Evolutionary conservation across 768 basidiomycete species (phyloP).

Genomic region (Phaeotremella skinneri): DNA sequence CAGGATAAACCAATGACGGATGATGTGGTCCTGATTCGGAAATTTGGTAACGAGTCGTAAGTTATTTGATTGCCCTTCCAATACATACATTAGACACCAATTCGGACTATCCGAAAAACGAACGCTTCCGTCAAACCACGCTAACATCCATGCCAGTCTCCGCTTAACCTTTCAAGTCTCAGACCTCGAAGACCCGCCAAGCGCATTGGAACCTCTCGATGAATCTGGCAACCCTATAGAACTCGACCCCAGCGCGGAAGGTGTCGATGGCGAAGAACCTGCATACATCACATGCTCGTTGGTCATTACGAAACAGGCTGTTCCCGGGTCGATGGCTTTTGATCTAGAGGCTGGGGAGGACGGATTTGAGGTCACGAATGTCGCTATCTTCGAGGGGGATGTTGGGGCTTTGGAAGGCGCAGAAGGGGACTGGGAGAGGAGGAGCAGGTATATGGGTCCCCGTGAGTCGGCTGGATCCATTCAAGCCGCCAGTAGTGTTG

Average conservation of each 20-base stretch:
- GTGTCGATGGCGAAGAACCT: constrained; percentile 38
- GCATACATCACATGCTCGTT: constrained; percentile 73
- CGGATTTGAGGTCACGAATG: constrained; percentile 69
- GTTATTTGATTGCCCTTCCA: constrained; percentile 37
- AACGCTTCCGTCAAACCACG: constrained; percentile 1
- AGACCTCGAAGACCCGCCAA: constrained; percentile 63
- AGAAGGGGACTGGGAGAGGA: constrained; percentile 90
- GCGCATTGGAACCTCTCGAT: constrained; percentile 9
- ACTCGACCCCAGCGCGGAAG: constrained; percentile 51
- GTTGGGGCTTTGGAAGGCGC: constrained; percentile 73
- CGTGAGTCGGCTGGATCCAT: constrained; percentile 57
- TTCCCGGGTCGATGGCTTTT: constrained; percentile 64
- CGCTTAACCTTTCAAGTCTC: constrained; percentile 89
- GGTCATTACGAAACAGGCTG: constrained; percentile 69
- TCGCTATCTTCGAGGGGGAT: constrained; percentile 74
- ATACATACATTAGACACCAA: not conserved
- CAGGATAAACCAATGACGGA: constrained; percentile 69
- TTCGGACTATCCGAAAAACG: not conserved
- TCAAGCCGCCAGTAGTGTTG: no score
- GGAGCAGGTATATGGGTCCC: constrained; percentile 89
- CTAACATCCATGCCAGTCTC: constrained; percentile 58
- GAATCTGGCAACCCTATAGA: constrained; percentile 51
- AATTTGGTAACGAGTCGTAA: constrained; percentile 86
- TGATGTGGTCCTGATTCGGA: constrained; percentile 75
- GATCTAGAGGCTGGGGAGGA: constrained; percentile 47